Evolutionary conservation across 768 basidiomycete genomes (phyloP), one percentile per base, ranked within the genome.

Genomic region (Tephrocybe sp.): DNA sequence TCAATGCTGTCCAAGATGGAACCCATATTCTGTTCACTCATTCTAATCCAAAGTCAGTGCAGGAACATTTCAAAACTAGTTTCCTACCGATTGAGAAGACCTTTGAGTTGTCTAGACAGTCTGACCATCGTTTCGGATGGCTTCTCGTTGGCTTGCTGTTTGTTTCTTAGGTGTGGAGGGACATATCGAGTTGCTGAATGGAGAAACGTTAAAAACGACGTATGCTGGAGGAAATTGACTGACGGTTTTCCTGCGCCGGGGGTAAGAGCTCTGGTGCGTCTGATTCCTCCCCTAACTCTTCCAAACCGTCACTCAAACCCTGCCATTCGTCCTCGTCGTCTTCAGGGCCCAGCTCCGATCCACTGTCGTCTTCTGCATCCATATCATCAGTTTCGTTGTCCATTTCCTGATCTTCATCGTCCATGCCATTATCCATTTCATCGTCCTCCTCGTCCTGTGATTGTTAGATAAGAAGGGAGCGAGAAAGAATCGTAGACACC

Each of bases 21-120:
- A 2, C 78, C 73, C 48, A 96, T 86, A 54, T 95, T 97, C 63
- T 87, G 88, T 66, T 98, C 95, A 56, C 87, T 92, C 83, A 96
- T 78, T 55, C 93, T 94, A 55, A 32, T 35, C n/a, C 25, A 28
- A 50, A 7, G 16, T 50, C 6, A 45, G 28, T 25, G 26, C 26
- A 55, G 9, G 21, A 11, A 25, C 21, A 8, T 13, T 27, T 5
- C 1, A 9, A 9, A 28, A 22, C 24, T 5, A 21, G 2, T 15
- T 8, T 36, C 73, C 37, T 58, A 90, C 92, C 89, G 79, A 67
- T 98, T 97, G 40, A 97, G 76, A 15, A 93, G 68, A 62, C 93
- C 95, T 69, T 97, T 94, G 24, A 92, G 67, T 57, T 87, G 89
- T 39, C 86, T 77, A 2, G 73, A 80, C 28, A 97, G 73, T 65